phyloP scores from a whole-genome alignment of 805 yeast species.

The Lipomyces chichibuensis region DNA sequence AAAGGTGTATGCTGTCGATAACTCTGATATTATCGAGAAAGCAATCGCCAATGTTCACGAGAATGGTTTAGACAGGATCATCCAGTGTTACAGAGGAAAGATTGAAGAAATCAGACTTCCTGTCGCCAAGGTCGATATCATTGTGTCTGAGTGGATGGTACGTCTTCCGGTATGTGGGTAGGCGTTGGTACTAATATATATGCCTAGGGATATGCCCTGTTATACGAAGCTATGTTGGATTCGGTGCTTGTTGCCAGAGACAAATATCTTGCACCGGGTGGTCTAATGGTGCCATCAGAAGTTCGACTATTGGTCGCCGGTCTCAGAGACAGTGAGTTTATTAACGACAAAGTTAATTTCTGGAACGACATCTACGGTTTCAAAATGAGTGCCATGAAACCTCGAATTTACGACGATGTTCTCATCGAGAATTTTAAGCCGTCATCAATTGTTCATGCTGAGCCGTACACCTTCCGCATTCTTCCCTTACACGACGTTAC shows the following conservation, averaged over 20 bases:
- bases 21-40: slow-evolving; percentile 94
- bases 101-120: slow-evolving; percentile 90
- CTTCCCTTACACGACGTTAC: slow-evolving; percentile 79
- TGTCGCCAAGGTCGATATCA: slow-evolving; percentile 86
- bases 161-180: background rate
- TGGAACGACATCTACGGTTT: slow-evolving; percentile 98
- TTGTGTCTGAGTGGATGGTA: slow-evolving; percentile 95
- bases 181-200: background rate
- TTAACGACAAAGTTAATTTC: slow-evolving; percentile 84
- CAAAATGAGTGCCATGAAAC: slow-evolving; percentile 81
- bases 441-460: slow-evolving; percentile 60
- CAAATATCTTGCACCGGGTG: slow-evolving; percentile 73
- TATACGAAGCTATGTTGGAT: slow-evolving; percentile 97
- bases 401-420: slow-evolving; percentile 60
- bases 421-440: slow-evolving; percentile 76
- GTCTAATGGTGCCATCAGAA: slow-evolving; percentile 92
- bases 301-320: slow-evolving; percentile 88
- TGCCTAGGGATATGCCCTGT: slow-evolving; percentile 76
- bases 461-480: slow-evolving; percentile 64
- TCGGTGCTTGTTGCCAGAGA: slow-evolving; percentile 95
- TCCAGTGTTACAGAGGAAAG: slow-evolving; percentile 88
- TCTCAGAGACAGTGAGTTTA: slow-evolving; percentile 89
- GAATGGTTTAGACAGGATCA: slow-evolving; percentile 83
- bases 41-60: slow-evolving; percentile 84
- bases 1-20: slow-evolving; percentile 96